Percentiles rank a stretch among this genome's conserved stretches.
Evolutionary conservation across 176 grass and related monocot genomes (phyloP).

Genomic region (Typha latifolia): DNA sequence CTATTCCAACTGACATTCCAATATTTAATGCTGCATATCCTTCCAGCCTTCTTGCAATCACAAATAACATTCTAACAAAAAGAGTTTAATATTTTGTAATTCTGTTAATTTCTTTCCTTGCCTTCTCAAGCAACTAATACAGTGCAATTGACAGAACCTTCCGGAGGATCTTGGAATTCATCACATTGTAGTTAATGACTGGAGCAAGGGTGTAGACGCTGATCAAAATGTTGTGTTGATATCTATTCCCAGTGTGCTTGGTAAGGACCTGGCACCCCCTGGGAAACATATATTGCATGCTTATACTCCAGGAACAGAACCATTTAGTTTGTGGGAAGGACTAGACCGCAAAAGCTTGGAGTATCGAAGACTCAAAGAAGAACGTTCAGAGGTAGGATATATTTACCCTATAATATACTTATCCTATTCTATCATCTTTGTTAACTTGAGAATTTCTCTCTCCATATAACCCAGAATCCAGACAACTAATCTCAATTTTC

Average conservation of each 20-base stretch:
- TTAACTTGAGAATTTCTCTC: background rate
- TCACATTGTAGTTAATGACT: constrained; percentile 85
- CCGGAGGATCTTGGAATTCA: constrained; percentile 87
- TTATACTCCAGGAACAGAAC: constrained; percentile 87
- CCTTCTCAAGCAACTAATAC: constrained; percentile 3
- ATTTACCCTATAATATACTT: background rate
- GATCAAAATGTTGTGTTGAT: constrained; percentile 86
- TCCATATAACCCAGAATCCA: too few species aligned
- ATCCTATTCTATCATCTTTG: background rate
- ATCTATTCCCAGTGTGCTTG: constrained; percentile 72
- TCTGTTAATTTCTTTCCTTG: background rate
- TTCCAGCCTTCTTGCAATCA: too few species aligned
- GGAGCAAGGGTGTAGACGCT: constrained; percentile 71
- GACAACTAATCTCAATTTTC: too few species aligned
- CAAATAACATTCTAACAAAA: background rate
- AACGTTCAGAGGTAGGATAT: constrained; percentile 66
- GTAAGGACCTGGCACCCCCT: constrained; percentile 57
- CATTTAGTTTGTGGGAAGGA: constrained; percentile 84
- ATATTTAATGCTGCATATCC: too few species aligned
- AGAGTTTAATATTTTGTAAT: background rate
- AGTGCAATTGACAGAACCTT: constrained; percentile 35
- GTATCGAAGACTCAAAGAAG: constrained; percentile 78
- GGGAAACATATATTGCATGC: constrained; percentile 90
- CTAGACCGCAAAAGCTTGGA: constrained; percentile 53
- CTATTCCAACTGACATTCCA: too few species aligned